Evolutionary conservation across 805 yeast species (phyloP).

Genomic region (Millerozyma acaciae): DNA sequence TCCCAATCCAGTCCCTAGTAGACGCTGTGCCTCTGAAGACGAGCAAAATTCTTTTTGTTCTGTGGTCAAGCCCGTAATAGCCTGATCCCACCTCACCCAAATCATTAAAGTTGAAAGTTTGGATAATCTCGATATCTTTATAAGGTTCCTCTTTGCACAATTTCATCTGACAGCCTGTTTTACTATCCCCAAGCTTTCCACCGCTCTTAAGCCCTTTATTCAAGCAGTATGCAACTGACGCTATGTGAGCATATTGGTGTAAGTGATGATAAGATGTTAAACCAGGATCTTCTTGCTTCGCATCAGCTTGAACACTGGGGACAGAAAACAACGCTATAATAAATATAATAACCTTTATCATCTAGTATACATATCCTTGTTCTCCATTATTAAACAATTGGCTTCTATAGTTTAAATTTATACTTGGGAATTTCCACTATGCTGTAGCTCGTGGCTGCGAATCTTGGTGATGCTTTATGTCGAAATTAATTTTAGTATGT

Average conservation of each 20-base stretch:
- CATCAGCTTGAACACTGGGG: slow-evolving; percentile 1
- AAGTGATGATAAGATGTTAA: slow-evolving; percentile 16
- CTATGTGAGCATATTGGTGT: slow-evolving; percentile 29
- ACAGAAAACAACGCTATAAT: no score
- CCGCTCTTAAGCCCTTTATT: slow-evolving; percentile 26
- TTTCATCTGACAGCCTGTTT: slow-evolving; percentile 19
- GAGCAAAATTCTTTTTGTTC: slow-evolving; percentile 39
- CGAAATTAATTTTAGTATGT: no score
- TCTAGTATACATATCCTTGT: no score
- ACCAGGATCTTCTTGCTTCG: neutral
- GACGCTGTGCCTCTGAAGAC: slow-evolving; percentile 65
- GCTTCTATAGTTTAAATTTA: no score
- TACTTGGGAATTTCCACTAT: no score
- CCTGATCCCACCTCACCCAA: slow-evolving; percentile 53
- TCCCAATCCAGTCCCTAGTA: slow-evolving; percentile 58
- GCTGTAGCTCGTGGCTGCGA: no score
- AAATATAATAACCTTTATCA: no score
- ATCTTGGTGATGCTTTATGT: no score
- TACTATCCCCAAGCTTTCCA: slow-evolving; percentile 15
- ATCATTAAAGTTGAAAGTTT: slow-evolving; percentile 38
- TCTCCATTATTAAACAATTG: no score
- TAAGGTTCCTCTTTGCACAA: slow-evolving; percentile 20
- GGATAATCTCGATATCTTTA: slow-evolving; percentile 30
- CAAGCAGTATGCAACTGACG: slow-evolving; percentile 37
- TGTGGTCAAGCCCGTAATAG: slow-evolving; percentile 47